Percentiles rank a stretch among this genome's conserved stretches.
Evolutionary conservation across 1,139 yeast genomes (phyloP).

Genomic region (Hyphopichia buzzinii): DNA sequence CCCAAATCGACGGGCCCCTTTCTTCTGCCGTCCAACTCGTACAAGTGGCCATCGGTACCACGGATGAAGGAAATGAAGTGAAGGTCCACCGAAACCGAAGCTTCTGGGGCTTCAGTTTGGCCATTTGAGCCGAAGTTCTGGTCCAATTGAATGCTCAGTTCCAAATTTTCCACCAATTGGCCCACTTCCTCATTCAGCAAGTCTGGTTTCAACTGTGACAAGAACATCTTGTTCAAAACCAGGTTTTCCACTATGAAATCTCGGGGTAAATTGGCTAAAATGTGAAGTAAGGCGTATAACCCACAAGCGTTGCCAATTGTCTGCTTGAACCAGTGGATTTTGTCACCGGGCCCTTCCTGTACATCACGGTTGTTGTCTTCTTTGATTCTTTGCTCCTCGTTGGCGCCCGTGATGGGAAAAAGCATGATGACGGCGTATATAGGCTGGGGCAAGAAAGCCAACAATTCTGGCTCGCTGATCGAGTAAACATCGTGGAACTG

Average conservation of each 20-base stretch:
- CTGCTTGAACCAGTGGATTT: conserved; percentile 72
- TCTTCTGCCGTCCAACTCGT: conserved; percentile 89
- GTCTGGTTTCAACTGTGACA: conserved; percentile 20
- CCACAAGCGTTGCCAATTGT: conserved; percentile 92
- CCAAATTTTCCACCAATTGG: conserved; percentile 53
- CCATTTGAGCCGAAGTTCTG: conserved; percentile 65
- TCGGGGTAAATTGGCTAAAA: conserved; percentile 60
- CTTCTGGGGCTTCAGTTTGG: conserved; percentile 75
- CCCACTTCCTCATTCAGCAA: conserved; percentile 38
- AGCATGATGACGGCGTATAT: conserved; percentile 69
- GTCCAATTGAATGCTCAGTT: conserved; percentile 46
- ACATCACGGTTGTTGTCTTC: conserved; percentile 21
- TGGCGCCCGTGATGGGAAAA: conserved; percentile 71
- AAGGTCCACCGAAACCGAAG: conserved; percentile 59
- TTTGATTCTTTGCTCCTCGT: conserved; percentile 49
- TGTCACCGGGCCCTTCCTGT: conserved; percentile 8
- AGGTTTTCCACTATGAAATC: conserved; percentile 40
- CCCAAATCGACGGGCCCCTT: conserved; percentile 74
- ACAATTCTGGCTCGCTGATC: conserved; percentile 71
- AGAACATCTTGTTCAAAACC: conserved; percentile 26
- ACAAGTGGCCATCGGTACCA: conserved; percentile 56
- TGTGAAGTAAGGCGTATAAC: conserved; percentile 80
- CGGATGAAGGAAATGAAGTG: conserved; percentile 80
- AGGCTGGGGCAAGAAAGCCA: conserved; percentile 82
- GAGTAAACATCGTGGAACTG: conserved; percentile 83